A percentile compares a stretch with the other conserved stretches of the same genome.
Evolutionary conservation across 306 rosid genomes (phyloP).

Genomic region (Medicago lupulina): DNA sequence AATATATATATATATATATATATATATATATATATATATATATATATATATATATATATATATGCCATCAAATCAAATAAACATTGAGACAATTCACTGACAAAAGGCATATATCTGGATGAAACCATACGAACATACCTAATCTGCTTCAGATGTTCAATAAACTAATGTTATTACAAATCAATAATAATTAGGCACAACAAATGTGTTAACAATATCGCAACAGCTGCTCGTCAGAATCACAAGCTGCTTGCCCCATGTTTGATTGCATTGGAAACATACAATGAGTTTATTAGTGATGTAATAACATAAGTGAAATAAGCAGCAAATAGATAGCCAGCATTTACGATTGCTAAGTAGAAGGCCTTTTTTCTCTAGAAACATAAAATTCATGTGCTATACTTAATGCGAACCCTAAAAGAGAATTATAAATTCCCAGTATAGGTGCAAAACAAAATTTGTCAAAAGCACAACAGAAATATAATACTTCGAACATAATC

Average conservation of each 20-base stretch:
- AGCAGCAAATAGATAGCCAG: constrained; percentile 21
- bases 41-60: too few relatives aligned
- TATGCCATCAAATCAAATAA: constrained; percentile 28
- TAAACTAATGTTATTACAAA: not conserved
- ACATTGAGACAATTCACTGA: not conserved
- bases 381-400: constrained; percentile 6
- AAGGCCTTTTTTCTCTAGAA: not conserved
- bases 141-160: constrained; percentile 29
- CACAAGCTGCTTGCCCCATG: not conserved
- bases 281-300: not conserved
- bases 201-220: not conserved
- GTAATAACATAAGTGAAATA: constrained; percentile 16
- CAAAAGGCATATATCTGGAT: not conserved
- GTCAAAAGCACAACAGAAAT: not conserved
- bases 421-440: not conserved
- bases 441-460: constrained; percentile 1
- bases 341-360: not conserved
- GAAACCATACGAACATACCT: constrained; percentile 2
- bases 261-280: not conserved
- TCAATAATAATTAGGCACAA: constrained; percentile 1
- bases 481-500: not conserved
- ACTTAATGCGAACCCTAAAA: not conserved
- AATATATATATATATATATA: too few relatives aligned
- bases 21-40: too few relatives aligned
- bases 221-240: constrained; percentile 28